These are phyloP conservation scores for Pseudopyricularia cyperi DNA, from an alignment of 2,329 filamentous ascomycete species.

Conservation along the genomic window DNA sequence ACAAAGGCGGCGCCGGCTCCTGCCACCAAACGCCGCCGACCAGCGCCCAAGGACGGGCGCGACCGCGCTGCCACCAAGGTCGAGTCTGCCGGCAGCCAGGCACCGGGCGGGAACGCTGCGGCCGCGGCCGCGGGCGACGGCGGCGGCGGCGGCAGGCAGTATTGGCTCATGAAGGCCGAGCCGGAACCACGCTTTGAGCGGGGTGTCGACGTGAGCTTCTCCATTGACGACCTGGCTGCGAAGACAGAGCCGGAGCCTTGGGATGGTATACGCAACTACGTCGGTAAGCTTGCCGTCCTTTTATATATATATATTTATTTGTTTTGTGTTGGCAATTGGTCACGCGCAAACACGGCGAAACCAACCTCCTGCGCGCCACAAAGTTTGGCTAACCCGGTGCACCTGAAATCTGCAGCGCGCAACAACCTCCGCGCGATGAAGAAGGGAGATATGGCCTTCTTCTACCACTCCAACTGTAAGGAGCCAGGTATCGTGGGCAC, in stretches of 20 bases:
- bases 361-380: too few relatives aligned
- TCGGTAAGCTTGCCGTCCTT: neutral
- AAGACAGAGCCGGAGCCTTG: constrained; percentile 72
- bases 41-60: neutral
- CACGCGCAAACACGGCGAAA: too few relatives aligned
- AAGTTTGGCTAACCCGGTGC: too few relatives aligned
- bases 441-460: constrained; percentile 83
- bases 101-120: neutral
- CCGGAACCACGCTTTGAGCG: constrained; percentile 79
- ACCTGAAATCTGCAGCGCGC: too few relatives aligned
- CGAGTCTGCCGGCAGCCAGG: neutral
- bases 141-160: constrained; percentile 23
- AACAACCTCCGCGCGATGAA: constrained; percentile 92
- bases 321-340: too few relatives aligned
- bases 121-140: neutral
- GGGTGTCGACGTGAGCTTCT: constrained; percentile 81
- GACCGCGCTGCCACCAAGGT: neutral
- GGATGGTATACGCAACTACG: constrained; percentile 50
- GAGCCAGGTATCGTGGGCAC: constrained; percentile 74
- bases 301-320: too few relatives aligned
- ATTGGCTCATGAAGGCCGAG: constrained; percentile 81
- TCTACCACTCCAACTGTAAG: constrained; percentile 94
- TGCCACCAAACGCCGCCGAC: neutral
- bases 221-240: constrained; percentile 74
- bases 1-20: neutral